Evolutionary conservation across 1,284 basidiomycete genomes (phyloP).

Genomic region (Violaceomyces palustris): DNA sequence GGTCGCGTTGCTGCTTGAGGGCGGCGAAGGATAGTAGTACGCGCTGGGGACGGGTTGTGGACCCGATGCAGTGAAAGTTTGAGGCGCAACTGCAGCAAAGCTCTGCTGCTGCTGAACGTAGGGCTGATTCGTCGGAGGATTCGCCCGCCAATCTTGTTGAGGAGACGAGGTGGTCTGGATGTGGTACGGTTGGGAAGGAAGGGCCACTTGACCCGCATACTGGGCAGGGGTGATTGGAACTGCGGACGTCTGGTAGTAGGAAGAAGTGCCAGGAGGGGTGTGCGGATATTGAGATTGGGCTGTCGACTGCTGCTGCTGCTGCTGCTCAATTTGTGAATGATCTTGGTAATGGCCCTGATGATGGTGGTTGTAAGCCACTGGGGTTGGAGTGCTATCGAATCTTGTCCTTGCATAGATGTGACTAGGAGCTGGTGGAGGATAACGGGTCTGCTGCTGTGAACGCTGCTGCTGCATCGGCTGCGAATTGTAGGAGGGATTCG

Average conservation of each 20-base stretch:
- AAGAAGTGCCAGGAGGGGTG: not conserved
- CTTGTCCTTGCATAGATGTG: no score
- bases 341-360: not conserved
- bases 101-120: slow-evolving; percentile 3
- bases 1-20: no score
- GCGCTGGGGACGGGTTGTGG: slow-evolving; percentile 1
- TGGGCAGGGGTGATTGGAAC: not conserved
- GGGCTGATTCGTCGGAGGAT: not conserved
- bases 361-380: no score
- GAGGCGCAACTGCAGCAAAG: no score
- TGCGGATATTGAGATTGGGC: not conserved
- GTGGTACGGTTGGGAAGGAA: no score
- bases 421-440: no score
- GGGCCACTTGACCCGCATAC: no score
- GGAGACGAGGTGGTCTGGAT: no score
- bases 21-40: no score
- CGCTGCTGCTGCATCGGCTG: no score
- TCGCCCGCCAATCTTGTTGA: not conserved
- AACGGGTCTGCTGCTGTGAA: no score
- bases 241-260: not conserved
- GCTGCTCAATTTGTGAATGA: slow-evolving; percentile 3
- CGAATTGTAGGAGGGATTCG: not conserved
- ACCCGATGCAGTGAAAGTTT: not conserved
- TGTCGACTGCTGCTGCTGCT: slow-evolving; percentile 9
- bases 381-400: no score